Percentiles rank a stretch among this genome's conserved stretches.
phyloP scores from a whole-genome alignment of 176 grass and related monocot species.

The Thinopyrum elongatum region DNA sequence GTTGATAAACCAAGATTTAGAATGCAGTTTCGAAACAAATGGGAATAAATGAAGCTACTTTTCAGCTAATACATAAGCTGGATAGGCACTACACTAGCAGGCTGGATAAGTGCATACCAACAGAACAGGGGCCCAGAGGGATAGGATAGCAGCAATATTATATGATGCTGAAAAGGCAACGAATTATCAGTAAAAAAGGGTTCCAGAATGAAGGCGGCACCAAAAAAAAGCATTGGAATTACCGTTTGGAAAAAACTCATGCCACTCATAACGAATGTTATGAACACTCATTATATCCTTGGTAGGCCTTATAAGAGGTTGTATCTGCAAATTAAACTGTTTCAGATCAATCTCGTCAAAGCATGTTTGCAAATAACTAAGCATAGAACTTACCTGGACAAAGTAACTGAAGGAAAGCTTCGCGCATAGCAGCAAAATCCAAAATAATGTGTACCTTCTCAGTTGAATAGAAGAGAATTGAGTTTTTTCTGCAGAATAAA shows the following conservation, averaged over 20 bases:
- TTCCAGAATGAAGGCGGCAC: background rate
- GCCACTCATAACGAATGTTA: slow-evolving; percentile 87
- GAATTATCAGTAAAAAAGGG: slow-evolving; percentile 6
- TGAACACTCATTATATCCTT: slow-evolving; percentile 88
- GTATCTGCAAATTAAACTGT: slow-evolving; percentile 61
- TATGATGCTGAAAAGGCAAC: slow-evolving; percentile 58
- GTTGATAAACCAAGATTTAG: background rate
- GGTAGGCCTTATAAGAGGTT: slow-evolving; percentile 87
- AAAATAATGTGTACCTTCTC: slow-evolving; percentile 85
- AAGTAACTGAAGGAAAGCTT: slow-evolving; percentile 94
- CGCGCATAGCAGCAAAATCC: slow-evolving; percentile 75
- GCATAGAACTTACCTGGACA: slow-evolving; percentile 64
- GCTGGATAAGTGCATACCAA: slow-evolving; percentile 48
- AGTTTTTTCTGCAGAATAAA: slow-evolving; percentile 15
- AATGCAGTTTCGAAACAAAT: slow-evolving; percentile 9
- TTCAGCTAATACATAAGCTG: slow-evolving; percentile 19
- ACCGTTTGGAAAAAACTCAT: slow-evolving; percentile 97
- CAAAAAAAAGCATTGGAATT: background rate
- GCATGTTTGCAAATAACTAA: slow-evolving; percentile 13
- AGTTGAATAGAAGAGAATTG: slow-evolving; percentile 43
- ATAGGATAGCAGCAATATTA: slow-evolving; percentile 78
- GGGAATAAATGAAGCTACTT: background rate
- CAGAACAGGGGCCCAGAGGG: slow-evolving; percentile 87
- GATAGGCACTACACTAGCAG: slow-evolving; percentile 10
- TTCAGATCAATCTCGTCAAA: slow-evolving; percentile 21